These are phyloP conservation scores for Cyclotella sp. DNA, from an alignment of 108 stramenopile genomes.

Conservation along the genomic window DNA sequence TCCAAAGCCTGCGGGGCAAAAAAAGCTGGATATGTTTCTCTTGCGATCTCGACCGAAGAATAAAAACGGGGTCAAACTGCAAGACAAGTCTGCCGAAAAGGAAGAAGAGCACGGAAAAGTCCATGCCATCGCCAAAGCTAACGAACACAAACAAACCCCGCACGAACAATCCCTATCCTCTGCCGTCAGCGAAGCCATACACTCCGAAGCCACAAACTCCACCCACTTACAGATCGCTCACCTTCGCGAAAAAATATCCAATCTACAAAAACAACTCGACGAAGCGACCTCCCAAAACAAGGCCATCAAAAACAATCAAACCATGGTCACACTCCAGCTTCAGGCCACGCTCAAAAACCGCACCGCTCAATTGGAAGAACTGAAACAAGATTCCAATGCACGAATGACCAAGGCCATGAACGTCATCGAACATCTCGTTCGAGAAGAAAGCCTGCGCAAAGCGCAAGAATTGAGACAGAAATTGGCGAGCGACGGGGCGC, in stretches of 20 bases:
- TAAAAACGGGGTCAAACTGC: no score
- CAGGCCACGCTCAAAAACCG: constrained; percentile 47
- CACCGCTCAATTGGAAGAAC: constrained; percentile 26
- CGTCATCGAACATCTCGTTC: constrained; percentile 68
- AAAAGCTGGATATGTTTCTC: constrained; percentile 3
- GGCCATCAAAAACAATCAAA: constrained; percentile 76
- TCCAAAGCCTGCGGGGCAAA: constrained; percentile 1
- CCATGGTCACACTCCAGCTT: constrained; percentile 69
- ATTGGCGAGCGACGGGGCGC: constrained; percentile 79
- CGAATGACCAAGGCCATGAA: background rate
- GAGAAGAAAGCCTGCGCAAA: constrained; percentile 59
- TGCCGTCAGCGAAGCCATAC: no score
- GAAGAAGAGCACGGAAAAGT: no score
- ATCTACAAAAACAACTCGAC: constrained; percentile 30
- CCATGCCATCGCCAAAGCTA: no score
- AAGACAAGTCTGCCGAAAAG: no score
- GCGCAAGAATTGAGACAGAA: constrained; percentile 66
- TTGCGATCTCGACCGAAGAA: background rate
- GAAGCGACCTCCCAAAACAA: constrained; percentile 43
- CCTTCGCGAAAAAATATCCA: constrained; percentile 5
- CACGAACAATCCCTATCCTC: background rate
- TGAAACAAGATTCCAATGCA: constrained; percentile 10
- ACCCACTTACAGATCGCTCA: no score
- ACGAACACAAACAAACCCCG: background rate
- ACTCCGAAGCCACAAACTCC: no score